A percentile compares a stretch with the other conserved stretches of the same genome.
Evolutionary conservation across 2,329 filamentous ascomycete genomes (phyloP).

Genomic region (Colletotrichum plurivorum): DNA sequence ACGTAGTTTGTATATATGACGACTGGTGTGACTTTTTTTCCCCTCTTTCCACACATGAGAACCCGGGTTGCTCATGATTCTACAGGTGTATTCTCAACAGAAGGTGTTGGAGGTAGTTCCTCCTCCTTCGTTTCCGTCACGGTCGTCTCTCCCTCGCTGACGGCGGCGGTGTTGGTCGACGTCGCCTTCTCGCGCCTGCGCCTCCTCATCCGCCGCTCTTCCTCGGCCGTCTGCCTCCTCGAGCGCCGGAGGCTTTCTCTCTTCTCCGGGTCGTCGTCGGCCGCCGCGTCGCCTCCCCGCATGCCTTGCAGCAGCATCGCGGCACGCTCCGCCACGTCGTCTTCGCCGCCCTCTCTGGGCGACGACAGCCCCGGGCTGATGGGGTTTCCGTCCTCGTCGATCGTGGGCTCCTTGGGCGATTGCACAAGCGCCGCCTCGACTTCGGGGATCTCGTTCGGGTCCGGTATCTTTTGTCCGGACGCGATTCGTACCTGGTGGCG

Average conservation of each 20-base stretch:
- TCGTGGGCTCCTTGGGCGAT: conserved; percentile 52
- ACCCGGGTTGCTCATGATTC: conserved; percentile 36
- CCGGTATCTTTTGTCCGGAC: conserved; percentile 89
- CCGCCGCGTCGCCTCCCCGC: conserved; percentile 74
- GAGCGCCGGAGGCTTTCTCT: conserved; percentile 73
- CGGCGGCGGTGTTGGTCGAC: conserved; percentile 49
- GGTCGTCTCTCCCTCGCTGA: conserved; percentile 39
- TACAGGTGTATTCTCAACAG: conserved; percentile 40
- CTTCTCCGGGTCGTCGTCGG: conserved; percentile 64
- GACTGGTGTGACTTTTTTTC: conserved; percentile 13
- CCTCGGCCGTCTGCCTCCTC: conserved; percentile 81
- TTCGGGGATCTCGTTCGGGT: conserved; percentile 74
- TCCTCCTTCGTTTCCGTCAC: conserved; percentile 38
- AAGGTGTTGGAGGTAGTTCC: conserved; percentile 40
- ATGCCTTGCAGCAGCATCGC: conserved; percentile 88
- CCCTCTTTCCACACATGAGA: conserved; percentile 17
- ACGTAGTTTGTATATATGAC: conserved; percentile 40
- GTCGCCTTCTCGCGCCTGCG: conserved; percentile 74
- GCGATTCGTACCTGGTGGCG: conserved; percentile 90
- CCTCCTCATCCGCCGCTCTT: conserved; percentile 79
- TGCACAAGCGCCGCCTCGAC: conserved; percentile 58
- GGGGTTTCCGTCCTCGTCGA: conserved; percentile 64
- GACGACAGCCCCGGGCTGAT: conserved; percentile 66
- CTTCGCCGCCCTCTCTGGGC: conserved; percentile 62
- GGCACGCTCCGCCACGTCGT: conserved; percentile 89